phyloP scores from a whole-genome alignment of 768 basidiomycete genomes.

The Paxillus rubicundulus region DNA sequence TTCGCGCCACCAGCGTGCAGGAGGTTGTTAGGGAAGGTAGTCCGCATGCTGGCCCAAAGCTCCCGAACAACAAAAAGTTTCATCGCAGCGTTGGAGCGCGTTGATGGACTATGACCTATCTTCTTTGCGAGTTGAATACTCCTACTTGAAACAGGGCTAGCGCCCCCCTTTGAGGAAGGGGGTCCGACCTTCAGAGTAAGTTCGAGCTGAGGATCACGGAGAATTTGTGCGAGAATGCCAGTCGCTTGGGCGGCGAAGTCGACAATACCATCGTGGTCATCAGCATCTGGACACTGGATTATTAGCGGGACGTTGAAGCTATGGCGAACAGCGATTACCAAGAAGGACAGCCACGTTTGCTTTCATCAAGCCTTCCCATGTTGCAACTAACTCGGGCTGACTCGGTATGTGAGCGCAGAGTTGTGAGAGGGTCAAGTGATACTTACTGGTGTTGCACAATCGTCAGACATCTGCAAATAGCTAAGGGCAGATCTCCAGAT shows the following conservation, averaged over 20 bases:
- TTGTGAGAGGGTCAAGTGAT: neutral
- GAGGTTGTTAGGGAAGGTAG: constrained; percentile 39
- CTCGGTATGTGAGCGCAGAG: constrained; percentile 3
- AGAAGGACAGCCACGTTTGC: constrained; percentile 46
- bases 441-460: constrained; percentile 51
- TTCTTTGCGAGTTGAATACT: constrained; percentile 2
- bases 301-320: constrained; percentile 1
- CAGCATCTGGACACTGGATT: constrained; percentile 35
- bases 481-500: constrained; percentile 51
- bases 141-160: constrained; percentile 1
- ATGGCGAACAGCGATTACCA: constrained; percentile 34
- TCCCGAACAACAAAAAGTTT: constrained; percentile 57
- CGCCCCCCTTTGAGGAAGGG: constrained; percentile 5
- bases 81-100: constrained; percentile 42
- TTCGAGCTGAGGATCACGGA: constrained; percentile 47
- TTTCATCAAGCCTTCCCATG: constrained; percentile 59
- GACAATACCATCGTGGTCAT: constrained; percentile 38
- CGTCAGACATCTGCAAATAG: constrained; percentile 45
- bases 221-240: constrained; percentile 46
- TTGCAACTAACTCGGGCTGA: constrained; percentile 46
- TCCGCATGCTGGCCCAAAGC: constrained; percentile 53
- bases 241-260: constrained; percentile 42
- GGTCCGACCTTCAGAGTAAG: constrained; percentile 32
- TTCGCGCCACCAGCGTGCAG: constrained; percentile 44
- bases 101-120: constrained; percentile 3